Percentiles rank a stretch among this genome's conserved stretches.
Evolutionary conservation across 768 basidiomycete species (phyloP).

Genomic region (Auriscalpium orientale): DNA sequence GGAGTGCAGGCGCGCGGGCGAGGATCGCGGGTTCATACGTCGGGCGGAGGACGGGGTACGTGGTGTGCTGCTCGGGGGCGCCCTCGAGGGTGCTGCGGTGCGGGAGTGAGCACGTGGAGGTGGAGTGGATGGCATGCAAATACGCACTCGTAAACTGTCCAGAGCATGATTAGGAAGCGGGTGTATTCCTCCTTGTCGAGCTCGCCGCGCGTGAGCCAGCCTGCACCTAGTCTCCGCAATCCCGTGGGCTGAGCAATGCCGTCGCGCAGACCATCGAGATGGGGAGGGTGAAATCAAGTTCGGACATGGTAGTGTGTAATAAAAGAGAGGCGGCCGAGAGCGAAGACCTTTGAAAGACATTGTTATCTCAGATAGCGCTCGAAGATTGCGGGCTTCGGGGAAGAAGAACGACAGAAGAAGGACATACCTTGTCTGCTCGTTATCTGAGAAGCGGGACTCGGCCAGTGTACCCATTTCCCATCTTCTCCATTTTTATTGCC

Average conservation of each 20-base stretch:
- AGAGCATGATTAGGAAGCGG: slow-evolving; percentile 67
- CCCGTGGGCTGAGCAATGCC: slow-evolving; percentile 43
- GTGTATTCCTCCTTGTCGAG: slow-evolving; percentile 59
- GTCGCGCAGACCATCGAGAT: slow-evolving; percentile 31
- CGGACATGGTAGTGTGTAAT: not conserved
- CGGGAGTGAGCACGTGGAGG: too few relatives aligned
- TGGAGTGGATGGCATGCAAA: too few relatives aligned
- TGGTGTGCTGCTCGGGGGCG: slow-evolving; percentile 50
- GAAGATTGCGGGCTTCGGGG: too few relatives aligned
- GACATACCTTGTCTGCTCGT: too few relatives aligned
- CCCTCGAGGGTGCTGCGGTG: slow-evolving; percentile 44
- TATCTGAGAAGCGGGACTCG: too few relatives aligned
- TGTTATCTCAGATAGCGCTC: too few relatives aligned
- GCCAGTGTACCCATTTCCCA: too few relatives aligned
- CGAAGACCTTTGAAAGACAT: too few relatives aligned
- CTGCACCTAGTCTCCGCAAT: slow-evolving; percentile 51
- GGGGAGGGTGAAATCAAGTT: slow-evolving; percentile 21
- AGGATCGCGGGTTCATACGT: slow-evolving; percentile 68
- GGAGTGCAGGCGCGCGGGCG: slow-evolving; percentile 47
- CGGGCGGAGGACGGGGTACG: slow-evolving; percentile 53
- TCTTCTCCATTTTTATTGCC: too few relatives aligned
- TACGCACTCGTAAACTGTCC: slow-evolving; percentile 73
- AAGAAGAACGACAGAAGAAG: too few relatives aligned
- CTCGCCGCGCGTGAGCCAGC: slow-evolving; percentile 48
- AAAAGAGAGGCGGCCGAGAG: too few relatives aligned